These are phyloP conservation scores for Poronia punctata DNA, from an alignment of 495 filamentous ascomycete species.

Conservation along the genomic window DNA sequence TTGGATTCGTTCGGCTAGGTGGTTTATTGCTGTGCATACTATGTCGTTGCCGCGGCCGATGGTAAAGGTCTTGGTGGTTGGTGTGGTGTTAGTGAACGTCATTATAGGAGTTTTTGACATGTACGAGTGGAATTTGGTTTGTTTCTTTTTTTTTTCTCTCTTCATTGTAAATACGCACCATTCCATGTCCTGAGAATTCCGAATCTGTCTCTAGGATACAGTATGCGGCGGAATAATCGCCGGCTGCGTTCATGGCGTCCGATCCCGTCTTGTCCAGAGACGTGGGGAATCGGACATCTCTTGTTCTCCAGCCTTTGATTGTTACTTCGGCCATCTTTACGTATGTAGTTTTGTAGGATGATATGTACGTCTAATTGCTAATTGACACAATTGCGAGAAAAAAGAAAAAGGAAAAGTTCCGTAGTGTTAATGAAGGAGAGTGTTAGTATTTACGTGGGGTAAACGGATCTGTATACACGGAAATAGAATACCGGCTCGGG, in stretches of 20 bases:
- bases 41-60: constrained; percentile 95
- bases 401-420: too few relatives aligned
- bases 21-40: constrained; percentile 76
- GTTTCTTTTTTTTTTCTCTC: too few relatives aligned
- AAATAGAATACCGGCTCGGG: too few relatives aligned
- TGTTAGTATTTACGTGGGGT: too few relatives aligned
- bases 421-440: too few relatives aligned
- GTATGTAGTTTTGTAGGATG: too few relatives aligned
- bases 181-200: constrained; percentile 69
- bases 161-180: constrained; percentile 48
- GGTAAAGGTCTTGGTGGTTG: constrained; percentile 82
- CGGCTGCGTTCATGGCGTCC: constrained; percentile 94
- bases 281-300: constrained; percentile 90
- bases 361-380: too few relatives aligned
- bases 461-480: too few relatives aligned
- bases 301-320: constrained; percentile 71
- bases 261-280: constrained; percentile 92
- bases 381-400: too few relatives aligned
- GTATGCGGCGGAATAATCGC: constrained; percentile 89
- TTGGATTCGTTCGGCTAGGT: constrained; percentile 65
- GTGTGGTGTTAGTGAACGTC: constrained; percentile 9
- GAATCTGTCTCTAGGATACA: constrained; percentile 84
- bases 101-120: neutral
- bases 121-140: too few relatives aligned
- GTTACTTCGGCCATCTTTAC: constrained; percentile 54